Conservation (phyloP, 495 filamentous ascomycete genomes). For the Penicillium parvum region DNA sequence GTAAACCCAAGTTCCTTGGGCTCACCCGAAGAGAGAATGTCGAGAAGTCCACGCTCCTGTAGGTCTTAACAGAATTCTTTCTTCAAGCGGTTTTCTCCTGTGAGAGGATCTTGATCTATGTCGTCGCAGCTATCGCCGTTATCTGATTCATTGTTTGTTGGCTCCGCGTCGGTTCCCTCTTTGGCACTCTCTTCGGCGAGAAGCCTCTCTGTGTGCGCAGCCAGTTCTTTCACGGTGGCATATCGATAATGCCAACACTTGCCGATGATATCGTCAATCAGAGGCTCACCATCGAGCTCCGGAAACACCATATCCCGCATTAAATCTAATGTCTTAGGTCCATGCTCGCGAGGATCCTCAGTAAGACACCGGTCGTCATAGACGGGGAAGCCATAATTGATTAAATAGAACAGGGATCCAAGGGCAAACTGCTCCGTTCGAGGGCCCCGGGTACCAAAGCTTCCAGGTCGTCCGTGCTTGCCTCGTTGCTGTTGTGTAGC, state of each 20-base stretch:
- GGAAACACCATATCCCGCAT: constrained; percentile 34
- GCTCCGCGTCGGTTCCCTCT: neutral
- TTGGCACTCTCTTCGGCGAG: constrained; percentile 5
- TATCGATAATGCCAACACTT: constrained; percentile 36
- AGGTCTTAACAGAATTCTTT: neutral
- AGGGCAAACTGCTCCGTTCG: constrained; percentile 37
- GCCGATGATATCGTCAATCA: constrained; percentile 33
- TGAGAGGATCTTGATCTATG: neutral
- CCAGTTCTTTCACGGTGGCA: constrained; percentile 26
- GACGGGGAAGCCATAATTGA: constrained; percentile 37
- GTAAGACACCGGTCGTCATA: constrained; percentile 29
- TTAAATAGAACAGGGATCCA: constrained; percentile 35
- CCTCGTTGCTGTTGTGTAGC: constrained; percentile 22
- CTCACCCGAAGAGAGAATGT: neutral
- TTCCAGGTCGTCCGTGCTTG: constrained; percentile 23
- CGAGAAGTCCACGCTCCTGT: constrained; percentile 10
- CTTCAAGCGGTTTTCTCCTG: neutral
- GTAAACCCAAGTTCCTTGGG: constrained; percentile 1
- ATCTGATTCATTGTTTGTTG: neutral
- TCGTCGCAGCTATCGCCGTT: neutral
- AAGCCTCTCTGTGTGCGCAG: constrained; percentile 17
- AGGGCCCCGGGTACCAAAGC: constrained; percentile 26
- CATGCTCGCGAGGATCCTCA: constrained; percentile 30
- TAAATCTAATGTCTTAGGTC: constrained; percentile 25
- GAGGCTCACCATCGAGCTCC: constrained; percentile 22